A percentile compares a stretch with the other conserved stretches of the same genome.
Conservation (phyloP, 495 filamentous ascomycete species). For the Tuber calosporum region DNA sequence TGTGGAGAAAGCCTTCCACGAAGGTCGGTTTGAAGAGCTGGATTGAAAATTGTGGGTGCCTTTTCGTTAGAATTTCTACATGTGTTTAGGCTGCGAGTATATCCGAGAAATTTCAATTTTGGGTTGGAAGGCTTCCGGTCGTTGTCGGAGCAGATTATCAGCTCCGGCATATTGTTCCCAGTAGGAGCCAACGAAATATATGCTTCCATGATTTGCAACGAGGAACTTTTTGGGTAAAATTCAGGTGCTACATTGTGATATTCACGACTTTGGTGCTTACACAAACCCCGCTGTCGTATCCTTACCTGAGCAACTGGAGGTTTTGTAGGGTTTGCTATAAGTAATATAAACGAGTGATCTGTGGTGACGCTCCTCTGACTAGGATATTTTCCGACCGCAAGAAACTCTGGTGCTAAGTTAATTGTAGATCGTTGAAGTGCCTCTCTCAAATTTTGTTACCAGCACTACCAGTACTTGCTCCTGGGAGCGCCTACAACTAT, state of each 20-base stretch:
- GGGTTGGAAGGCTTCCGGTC: not conserved
- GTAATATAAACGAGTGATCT: not conserved
- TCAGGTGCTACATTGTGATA: not conserved
- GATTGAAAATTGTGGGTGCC: slow-evolving; percentile 9
- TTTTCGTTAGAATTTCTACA: not conserved
- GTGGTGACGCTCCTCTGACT: not conserved
- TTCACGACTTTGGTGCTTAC: not conserved
- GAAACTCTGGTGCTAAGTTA: not conserved
- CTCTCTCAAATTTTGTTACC: not conserved
- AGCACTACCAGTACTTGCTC: not conserved
- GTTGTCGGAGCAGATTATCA: not conserved
- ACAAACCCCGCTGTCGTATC: not conserved
- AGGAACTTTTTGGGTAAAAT: not conserved
- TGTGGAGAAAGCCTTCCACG: slow-evolving; percentile 62
- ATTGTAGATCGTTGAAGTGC: not conserved
- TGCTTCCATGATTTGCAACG: not conserved
- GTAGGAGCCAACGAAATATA: not conserved
- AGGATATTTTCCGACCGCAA: not conserved
- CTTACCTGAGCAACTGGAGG: not conserved
- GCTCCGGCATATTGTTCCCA: not conserved
- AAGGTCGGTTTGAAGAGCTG: slow-evolving; percentile 75
- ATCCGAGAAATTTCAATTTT: not conserved
- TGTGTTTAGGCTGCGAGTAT: not conserved
- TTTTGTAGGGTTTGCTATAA: not conserved
- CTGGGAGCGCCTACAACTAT: not conserved